Evolutionary conservation across 2,329 filamentous ascomycete species (phyloP).

Genomic region (Fusarium sp.): DNA sequence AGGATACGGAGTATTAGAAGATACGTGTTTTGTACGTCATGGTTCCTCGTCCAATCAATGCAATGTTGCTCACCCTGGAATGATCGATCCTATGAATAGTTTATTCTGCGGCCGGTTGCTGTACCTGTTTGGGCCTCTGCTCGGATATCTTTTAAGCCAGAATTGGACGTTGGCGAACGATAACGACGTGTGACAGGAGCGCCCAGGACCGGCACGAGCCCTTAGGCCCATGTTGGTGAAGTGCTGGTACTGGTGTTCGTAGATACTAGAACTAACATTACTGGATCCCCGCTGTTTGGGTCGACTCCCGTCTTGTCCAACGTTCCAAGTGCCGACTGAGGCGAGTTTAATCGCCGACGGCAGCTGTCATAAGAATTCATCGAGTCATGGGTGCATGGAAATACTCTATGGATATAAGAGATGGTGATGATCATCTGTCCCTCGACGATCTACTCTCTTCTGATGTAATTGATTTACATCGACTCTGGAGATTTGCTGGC

Average conservation of each 20-base stretch:
- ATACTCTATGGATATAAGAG: conserved; percentile 5
- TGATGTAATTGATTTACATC: neutral
- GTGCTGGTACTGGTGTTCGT: conserved; percentile 12
- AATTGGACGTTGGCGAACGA: conserved; percentile 27
- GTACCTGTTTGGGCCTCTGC: conserved; percentile 18
- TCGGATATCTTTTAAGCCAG: conserved; percentile 8
- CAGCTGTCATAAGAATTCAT: conserved; percentile 24
- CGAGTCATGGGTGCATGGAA: conserved; percentile 13
- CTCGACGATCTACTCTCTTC: neutral
- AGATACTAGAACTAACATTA: neutral
- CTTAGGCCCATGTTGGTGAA: conserved; percentile 22
- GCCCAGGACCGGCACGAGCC: conserved; percentile 38
- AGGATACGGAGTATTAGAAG: neutral
- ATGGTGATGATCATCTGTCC: neutral
- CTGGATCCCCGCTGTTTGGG: conserved; percentile 33
- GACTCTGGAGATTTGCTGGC: neutral
- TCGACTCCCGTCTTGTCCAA: conserved; percentile 31
- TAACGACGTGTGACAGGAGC: conserved; percentile 33
- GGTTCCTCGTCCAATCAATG: conserved; percentile 26
- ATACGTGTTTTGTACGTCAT: conserved; percentile 37
- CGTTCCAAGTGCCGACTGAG: conserved; percentile 27
- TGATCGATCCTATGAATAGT: conserved; percentile 7
- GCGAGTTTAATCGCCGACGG: conserved; percentile 19
- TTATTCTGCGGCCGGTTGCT: conserved; percentile 2
- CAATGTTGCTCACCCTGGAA: conserved; percentile 3